These are phyloP conservation scores for Botrytis deweyae DNA, from an alignment of 2,329 filamentous ascomycete genomes.

Conservation along the genomic window DNA sequence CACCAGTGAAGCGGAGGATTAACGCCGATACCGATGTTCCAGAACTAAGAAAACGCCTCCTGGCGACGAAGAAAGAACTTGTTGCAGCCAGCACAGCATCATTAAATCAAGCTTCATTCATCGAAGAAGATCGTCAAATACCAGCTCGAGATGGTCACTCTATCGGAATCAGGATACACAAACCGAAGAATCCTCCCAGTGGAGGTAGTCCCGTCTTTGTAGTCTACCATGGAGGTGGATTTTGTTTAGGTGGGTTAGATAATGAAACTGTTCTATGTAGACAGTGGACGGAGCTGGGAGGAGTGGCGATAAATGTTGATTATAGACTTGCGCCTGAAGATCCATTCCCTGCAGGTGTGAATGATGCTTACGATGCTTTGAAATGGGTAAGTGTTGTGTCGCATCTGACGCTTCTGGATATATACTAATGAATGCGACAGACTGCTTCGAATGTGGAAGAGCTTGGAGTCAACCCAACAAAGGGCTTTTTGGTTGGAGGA, in stretches of 20 bases:
- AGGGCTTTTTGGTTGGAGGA: conserved; percentile 51
- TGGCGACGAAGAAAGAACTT: background rate
- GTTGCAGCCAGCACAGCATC: background rate
- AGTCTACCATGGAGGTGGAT: conserved; percentile 42
- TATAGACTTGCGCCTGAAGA: conserved; percentile 49
- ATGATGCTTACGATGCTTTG: conserved; percentile 48
- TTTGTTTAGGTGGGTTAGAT: conserved; percentile 40
- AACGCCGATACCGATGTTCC: background rate
- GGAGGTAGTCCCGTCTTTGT: conserved; percentile 39
- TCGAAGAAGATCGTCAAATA: conserved; percentile 32
- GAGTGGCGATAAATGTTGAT: conserved; percentile 45
- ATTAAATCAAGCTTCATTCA: conserved; percentile 12
- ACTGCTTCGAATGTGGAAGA: conserved; percentile 24
- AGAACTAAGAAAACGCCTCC: background rate
- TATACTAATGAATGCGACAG: background rate
- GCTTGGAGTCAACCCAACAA: conserved; percentile 43
- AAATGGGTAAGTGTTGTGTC: conserved; percentile 42
- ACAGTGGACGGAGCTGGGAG: conserved; percentile 40
- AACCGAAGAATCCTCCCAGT: conserved; percentile 24
- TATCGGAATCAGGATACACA: conserved; percentile 32
- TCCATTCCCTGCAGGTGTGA: conserved; percentile 45
- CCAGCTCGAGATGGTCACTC: conserved; percentile 31
- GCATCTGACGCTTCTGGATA: background rate
- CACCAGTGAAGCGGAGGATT: background rate
- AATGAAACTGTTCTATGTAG: conserved; percentile 40